A percentile compares a stretch with the other conserved stretches of the same genome.
These are phyloP conservation scores for Castanea crenata DNA, from an alignment of 306 rosid species.

Conservation along the genomic window DNA sequence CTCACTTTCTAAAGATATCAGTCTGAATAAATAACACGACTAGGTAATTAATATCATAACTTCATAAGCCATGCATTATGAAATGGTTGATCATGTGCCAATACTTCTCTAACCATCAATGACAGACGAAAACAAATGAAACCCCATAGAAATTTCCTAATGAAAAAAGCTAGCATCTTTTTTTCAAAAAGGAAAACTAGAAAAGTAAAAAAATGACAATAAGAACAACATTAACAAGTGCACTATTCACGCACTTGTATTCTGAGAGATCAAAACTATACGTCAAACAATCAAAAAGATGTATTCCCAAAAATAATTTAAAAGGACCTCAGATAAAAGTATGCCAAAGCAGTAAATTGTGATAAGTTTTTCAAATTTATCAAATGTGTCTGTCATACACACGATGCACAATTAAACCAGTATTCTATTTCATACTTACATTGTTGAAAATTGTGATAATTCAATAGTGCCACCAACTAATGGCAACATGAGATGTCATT, in stretches of 20 bases:
- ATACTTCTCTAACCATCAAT: neutral
- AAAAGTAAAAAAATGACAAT: neutral
- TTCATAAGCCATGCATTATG: neutral
- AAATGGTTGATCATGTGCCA: neutral
- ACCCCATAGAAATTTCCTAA: neutral
- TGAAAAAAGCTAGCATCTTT: neutral
- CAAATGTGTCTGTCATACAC: neutral
- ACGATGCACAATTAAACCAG: neutral
- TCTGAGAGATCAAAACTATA: neutral
- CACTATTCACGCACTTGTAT: neutral
- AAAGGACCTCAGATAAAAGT: neutral
- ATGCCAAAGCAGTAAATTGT: neutral
- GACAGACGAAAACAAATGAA: neutral
- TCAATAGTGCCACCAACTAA: neutral
- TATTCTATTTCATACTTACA: neutral
- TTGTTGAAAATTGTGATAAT: neutral
- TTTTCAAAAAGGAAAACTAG: neutral
- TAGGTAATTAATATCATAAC: neutral
- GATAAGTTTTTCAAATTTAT: neutral
- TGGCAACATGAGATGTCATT: neutral
- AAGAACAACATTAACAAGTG: neutral
- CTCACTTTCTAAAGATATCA: neutral
- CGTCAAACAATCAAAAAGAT: neutral
- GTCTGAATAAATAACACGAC: neutral
- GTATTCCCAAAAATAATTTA: no score